Evolutionary conservation across 805 yeast genomes (phyloP), one percentile per base, ranked within the genome.

Genomic region (Teunomyces kruisii): DNA sequence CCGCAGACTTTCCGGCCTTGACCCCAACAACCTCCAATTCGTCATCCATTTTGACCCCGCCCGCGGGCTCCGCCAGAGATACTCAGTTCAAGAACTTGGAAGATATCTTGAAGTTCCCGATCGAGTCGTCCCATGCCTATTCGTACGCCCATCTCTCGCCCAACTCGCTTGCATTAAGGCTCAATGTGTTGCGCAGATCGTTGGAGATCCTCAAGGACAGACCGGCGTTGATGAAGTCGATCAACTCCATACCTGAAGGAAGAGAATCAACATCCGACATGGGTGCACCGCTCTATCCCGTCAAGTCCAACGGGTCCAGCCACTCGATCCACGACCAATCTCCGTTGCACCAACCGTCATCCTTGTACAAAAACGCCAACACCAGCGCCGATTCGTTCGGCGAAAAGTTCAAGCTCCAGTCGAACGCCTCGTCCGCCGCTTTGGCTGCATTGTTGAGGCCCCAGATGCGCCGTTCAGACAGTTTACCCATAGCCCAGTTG

Each of bases 101-200:
- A 14, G 76, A 83, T 44, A 71, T 86, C 14, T 59, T 83, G 32
- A 76, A 74, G 49, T 84, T 88, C 57, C 89, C 92, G 4, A 80
- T 82, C 19, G 90, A 86, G 53, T 86, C 94, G 9, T 80, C 94
- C 1, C 91, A 86, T 59, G 86, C 95, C 1, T 88, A 86, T 58
- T 87, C 96, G 0, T 88, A 88, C 60, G 88, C 94, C 2, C 87
- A 86, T 43, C 67, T 88, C 45, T 83, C 92, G 1, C 94, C 91
- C 8, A 86, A 86, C 58, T 84, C 95, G 1, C 64, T 88, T 45
- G 88, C 94, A 0, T 77, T 87, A 39, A 70, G 96, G 45, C 65
- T 88, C 48, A 83, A 83, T 44, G 90, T 87, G 12, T 68, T 88
- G 54, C 86, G 83, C 57, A 68, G 94, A 52, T 85, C 95, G 5